Base-by-base conservation (phyloP, 1,139 yeast species). In the Geotrichum citri-aurantii region DNA sequence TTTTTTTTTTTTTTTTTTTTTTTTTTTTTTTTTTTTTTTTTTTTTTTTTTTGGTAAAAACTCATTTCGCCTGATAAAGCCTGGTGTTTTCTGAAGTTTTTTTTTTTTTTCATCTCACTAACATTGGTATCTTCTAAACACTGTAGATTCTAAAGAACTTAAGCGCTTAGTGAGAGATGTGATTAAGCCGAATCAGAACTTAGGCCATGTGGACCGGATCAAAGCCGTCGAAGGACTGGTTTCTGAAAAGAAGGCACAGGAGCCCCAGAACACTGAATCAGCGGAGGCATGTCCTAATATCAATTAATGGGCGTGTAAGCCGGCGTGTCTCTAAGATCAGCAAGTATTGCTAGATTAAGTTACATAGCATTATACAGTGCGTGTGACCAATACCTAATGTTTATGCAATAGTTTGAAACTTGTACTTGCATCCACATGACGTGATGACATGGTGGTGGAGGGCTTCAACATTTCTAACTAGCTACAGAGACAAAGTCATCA, bases 61-160 rank as follows among this genome's bases (percentile, higher is more conserved):
- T 31, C 3, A 31, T 6, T 6, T 48, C 26, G 47, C 19, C 51
- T 6, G 12, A 44, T 4, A 44, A 44, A 7, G n/a, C n/a, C n/a
- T n/a, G n/a, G n/a, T n/a, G n/a, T n/a, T n/a, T n/a, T n/a, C 29
- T 26, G 29, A 26, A 26, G 4, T 37, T 37, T 24, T 40, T n/a
- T 42, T 42, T 53, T 50, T 52, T 46, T 40, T 24, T 23, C 29
- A 12, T 14, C 1, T 12, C 24, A 23, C 6, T 24, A 19, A 23
- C 23, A 11, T 29, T 11, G 5, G 21, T n/a, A 3, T 29, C 10
- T 21, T 24, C 23, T 14, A 29, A 19, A 12, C 12, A 26, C 12
- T 42, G 11, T 19, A 51, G 87, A 84, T 64, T 79, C 85, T 17
- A 84, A 84, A 65, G 77, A 77, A 14, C 69, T 84, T 59, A 84